Evolutionary conservation across 2,329 filamentous ascomycete genomes (phyloP).

Genomic region (Canariomyces notabilis): DNA sequence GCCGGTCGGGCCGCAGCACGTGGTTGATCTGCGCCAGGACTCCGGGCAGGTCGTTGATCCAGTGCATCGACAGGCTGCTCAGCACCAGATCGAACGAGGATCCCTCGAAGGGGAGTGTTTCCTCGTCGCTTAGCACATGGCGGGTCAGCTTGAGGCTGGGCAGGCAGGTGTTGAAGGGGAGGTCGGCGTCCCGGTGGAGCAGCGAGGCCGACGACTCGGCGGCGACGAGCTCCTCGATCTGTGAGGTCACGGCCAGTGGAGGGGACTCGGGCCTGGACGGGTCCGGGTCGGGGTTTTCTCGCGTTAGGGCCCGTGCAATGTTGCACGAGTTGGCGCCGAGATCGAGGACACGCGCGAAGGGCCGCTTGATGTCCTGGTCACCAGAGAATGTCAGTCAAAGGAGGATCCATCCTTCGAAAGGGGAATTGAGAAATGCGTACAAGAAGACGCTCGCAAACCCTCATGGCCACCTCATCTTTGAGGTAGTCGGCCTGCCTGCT

Average conservation of each 20-base stretch:
- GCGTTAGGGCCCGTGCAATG: constrained; percentile 74
- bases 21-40: constrained; percentile 79
- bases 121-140: constrained; percentile 67
- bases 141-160: constrained; percentile 60
- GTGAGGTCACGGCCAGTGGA: constrained; percentile 55
- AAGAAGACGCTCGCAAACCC: constrained; percentile 79
- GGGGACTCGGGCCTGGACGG: constrained; percentile 51
- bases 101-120: constrained; percentile 69
- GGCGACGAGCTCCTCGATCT: constrained; percentile 70
- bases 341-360: constrained; percentile 80
- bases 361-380: constrained; percentile 84
- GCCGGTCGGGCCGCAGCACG: constrained; percentile 80
- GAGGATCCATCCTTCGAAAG: not conserved
- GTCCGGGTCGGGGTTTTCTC: constrained; percentile 60
- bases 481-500: constrained; percentile 86
- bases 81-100: constrained; percentile 84
- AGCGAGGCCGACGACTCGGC: constrained; percentile 75
- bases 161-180: constrained; percentile 64
- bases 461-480: constrained; percentile 81
- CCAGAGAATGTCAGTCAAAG: not conserved
- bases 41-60: constrained; percentile 93
- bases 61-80: constrained; percentile 85
- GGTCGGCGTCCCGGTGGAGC: constrained; percentile 72
- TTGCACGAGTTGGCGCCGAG: constrained; percentile 95
- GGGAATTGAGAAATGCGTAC: constrained; percentile 38